These are phyloP conservation scores for Inosperma sp. DNA, from an alignment of 768 basidiomycete genomes.

Conservation along the genomic window DNA sequence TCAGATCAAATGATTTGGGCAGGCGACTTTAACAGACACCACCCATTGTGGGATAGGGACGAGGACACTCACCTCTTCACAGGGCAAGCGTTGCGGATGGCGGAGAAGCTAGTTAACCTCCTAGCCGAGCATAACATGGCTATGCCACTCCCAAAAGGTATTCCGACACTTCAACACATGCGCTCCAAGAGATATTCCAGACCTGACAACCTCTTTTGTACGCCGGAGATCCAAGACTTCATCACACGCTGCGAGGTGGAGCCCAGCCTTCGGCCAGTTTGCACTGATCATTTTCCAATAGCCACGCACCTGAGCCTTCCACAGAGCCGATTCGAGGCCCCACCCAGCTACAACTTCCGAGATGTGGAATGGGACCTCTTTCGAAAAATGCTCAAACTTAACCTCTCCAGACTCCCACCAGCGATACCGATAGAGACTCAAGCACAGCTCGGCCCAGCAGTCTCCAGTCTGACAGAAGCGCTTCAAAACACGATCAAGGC, in stretches of 20 bases:
- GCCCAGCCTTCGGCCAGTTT: not conserved
- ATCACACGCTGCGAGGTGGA: constrained; percentile 21
- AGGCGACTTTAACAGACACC: constrained; percentile 15
- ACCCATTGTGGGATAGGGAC: constrained; percentile 17
- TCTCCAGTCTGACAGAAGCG: constrained; percentile 1
- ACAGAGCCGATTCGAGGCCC: not conserved
- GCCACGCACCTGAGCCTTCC: constrained; percentile 24
- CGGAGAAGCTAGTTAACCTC: constrained; percentile 26
- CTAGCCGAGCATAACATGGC: constrained; percentile 24
- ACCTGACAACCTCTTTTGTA: constrained; percentile 34
- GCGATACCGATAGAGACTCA: not conserved
- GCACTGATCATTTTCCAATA: constrained; percentile 42
- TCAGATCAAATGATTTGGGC: not conserved
- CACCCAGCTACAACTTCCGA: constrained; percentile 23
- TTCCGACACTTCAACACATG: constrained; percentile 29
- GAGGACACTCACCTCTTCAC: constrained; percentile 33
- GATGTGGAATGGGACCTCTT: constrained; percentile 30
- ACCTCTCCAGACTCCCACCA: not conserved
- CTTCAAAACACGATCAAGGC: constrained; percentile 8
- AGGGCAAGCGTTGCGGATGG: constrained; percentile 14
- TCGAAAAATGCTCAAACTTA: constrained; percentile 13
- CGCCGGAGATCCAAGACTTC: constrained; percentile 6
- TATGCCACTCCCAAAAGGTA: constrained; percentile 30
- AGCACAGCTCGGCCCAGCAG: not conserved
- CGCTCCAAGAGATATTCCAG: constrained; percentile 30